Percentiles rank a stretch among this genome's conserved stretches.
These are phyloP conservation scores for Macadamia integrifolia DNA, from an alignment of 164 flowering plant species.

Conservation along the genomic window DNA sequence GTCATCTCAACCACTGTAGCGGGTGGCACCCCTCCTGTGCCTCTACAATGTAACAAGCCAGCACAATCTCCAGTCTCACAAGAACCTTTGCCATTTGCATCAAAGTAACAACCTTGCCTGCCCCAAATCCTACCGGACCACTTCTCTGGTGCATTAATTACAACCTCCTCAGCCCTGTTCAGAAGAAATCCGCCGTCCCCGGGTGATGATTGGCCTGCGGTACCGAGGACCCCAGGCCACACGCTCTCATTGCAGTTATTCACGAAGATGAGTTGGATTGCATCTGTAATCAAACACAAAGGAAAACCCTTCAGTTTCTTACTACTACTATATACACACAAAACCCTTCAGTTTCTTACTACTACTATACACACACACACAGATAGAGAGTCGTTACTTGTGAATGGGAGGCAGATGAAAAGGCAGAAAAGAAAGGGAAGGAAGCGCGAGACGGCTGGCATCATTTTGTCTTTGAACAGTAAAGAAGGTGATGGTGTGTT, in stretches of 20 bases:
- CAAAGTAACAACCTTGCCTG: slow-evolving; percentile 48
- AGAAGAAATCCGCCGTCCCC: slow-evolving; percentile 76
- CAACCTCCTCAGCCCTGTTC: slow-evolving; percentile 34
- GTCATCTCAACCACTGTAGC: slow-evolving; percentile 70
- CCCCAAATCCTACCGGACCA: slow-evolving; percentile 74
- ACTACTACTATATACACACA: neutral
- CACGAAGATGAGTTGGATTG: slow-evolving; percentile 44
- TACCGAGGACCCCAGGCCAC: slow-evolving; percentile 76
- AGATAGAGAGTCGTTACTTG: slow-evolving; percentile 21
- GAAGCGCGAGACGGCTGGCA: slow-evolving; percentile 16
- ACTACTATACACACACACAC: no score
- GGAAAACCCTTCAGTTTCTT: slow-evolving; percentile 15
- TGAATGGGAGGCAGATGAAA: slow-evolving; percentile 17
- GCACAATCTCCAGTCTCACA: slow-evolving; percentile 62
- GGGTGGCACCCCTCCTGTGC: slow-evolving; percentile 57
- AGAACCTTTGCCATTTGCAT: slow-evolving; percentile 28
- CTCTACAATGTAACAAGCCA: slow-evolving; percentile 40
- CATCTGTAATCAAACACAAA: slow-evolving; percentile 42
- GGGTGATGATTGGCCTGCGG: slow-evolving; percentile 57
- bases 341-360: no score
- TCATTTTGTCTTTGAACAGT: slow-evolving; percentile 9
- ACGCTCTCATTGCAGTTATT: slow-evolving; percentile 62
- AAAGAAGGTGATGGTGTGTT: neutral
- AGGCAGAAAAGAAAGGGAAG: slow-evolving; percentile 18
- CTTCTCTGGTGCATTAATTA: slow-evolving; percentile 28